Conservation (phyloP, 2,329 filamentous ascomycete genomes). For the Microsporum audouinii region DNA sequence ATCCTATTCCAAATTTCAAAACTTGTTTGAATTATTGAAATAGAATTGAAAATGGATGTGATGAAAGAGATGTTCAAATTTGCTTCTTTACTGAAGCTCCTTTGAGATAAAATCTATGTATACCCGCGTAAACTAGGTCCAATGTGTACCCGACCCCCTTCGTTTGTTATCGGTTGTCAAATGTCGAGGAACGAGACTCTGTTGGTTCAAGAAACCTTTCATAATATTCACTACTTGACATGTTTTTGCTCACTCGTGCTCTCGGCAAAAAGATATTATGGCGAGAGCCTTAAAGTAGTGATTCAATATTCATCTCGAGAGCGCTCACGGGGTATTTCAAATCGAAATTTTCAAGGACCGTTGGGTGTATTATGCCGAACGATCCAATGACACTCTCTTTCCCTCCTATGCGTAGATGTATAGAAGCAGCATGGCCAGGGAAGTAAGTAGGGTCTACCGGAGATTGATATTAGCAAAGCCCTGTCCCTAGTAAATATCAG, state of each 20-base stretch:
- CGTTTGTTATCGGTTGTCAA: background rate
- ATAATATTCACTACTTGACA: background rate
- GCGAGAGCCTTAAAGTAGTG: slow-evolving; percentile 56
- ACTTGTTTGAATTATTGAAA: slow-evolving; percentile 1
- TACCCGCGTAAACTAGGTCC: background rate
- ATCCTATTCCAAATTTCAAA: background rate
- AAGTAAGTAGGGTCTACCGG: slow-evolving; percentile 71
- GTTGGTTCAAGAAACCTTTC: background rate
- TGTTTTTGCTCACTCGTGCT: background rate
- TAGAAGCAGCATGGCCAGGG: slow-evolving; percentile 72
- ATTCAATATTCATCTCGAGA: slow-evolving; percentile 86
- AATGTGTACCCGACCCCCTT: too few relatives aligned
- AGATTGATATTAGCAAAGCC: background rate
- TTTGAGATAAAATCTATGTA: background rate
- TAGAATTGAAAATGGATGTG: slow-evolving; percentile 4
- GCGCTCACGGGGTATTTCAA: slow-evolving; percentile 87
- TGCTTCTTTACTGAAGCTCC: background rate
- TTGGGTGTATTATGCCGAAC: slow-evolving; percentile 89
- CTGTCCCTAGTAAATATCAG: background rate
- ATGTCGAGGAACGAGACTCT: background rate
- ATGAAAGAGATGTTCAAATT: background rate
- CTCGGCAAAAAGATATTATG: background rate
- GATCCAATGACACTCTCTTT: slow-evolving; percentile 70
- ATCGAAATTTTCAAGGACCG: slow-evolving; percentile 86
- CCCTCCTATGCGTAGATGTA: slow-evolving; percentile 63